These are phyloP conservation scores for Alternaria arbusti DNA, from an alignment of 2,329 filamentous ascomycete species.

Conservation along the genomic window DNA sequence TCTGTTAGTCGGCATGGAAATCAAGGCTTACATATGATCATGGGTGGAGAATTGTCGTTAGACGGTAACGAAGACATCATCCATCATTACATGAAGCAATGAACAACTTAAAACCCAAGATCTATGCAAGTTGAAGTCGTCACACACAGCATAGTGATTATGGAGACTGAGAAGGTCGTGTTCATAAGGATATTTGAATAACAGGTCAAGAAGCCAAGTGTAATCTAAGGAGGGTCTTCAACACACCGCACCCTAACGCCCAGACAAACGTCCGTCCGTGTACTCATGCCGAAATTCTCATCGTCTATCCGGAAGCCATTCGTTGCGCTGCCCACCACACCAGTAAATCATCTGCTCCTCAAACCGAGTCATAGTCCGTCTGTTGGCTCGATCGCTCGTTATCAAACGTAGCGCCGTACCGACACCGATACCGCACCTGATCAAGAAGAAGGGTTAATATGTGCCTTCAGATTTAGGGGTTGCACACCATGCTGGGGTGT, in stretches of 20 bases:
- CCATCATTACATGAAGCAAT: neutral
- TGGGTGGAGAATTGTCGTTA: neutral
- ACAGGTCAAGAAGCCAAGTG: neutral
- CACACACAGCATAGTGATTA: neutral
- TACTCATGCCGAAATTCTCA: neutral
- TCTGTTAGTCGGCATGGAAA: neutral
- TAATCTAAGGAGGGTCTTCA: neutral
- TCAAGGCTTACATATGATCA: neutral
- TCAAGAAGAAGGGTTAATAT: slow-evolving; percentile 11
- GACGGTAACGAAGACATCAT: neutral
- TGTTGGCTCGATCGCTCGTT: slow-evolving; percentile 32
- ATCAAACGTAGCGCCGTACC: slow-evolving; percentile 27
- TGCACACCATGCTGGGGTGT: slow-evolving; percentile 5
- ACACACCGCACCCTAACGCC: neutral
- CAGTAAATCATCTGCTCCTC: too few relatives aligned
- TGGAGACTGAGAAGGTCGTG: neutral
- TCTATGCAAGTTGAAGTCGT: fast-evolving
- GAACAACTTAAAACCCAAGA: neutral
- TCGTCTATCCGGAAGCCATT: neutral
- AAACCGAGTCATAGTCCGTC: slow-evolving; percentile 22
- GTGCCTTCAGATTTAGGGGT: slow-evolving; percentile 9
- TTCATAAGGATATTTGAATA: neutral
- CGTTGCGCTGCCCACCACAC: too few relatives aligned
- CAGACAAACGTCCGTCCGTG: neutral
- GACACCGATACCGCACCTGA: slow-evolving; percentile 16